These are phyloP conservation scores for Chlorella sp. DNA, from an alignment of 139 green algal genomes.

Conservation along the genomic window DNA sequence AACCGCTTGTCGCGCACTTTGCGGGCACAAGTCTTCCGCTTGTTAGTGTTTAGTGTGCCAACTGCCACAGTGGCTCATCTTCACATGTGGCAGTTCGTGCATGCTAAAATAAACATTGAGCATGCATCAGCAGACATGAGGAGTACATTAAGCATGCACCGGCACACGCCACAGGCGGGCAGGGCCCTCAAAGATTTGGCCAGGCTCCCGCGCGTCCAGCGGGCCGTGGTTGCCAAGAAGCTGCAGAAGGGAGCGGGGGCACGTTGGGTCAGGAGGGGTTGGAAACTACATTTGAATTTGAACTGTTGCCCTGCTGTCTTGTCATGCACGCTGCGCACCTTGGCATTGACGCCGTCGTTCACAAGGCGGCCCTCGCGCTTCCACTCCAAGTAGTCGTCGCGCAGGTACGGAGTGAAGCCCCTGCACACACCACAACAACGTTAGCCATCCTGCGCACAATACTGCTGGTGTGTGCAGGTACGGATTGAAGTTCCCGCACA, in stretches of 20 bases:
- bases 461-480: too few relatives aligned
- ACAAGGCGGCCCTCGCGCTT: constrained; percentile 92
- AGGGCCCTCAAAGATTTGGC: constrained; percentile 27
- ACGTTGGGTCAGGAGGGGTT: neutral
- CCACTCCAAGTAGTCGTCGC: constrained; percentile 93
- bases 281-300: neutral
- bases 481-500: neutral
- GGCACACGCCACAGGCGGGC: constrained; percentile 28
- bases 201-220: constrained; percentile 62
- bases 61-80: too few relatives aligned
- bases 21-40: too few relatives aligned
- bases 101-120: too few relatives aligned
- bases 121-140: too few relatives aligned
- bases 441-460: neutral
- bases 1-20: too few relatives aligned
- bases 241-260: constrained; percentile 24
- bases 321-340: constrained; percentile 43
- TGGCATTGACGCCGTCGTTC: constrained; percentile 87
- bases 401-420: constrained; percentile 94
- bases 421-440: constrained; percentile 40
- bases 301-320: too few relatives aligned
- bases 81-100: too few relatives aligned
- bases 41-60: too few relatives aligned
- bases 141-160: constrained; percentile 18
- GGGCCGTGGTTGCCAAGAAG: constrained; percentile 69